Base-by-base conservation (phyloP, 495 filamentous ascomycete species). In the Xylaria flabelliformis region DNA sequence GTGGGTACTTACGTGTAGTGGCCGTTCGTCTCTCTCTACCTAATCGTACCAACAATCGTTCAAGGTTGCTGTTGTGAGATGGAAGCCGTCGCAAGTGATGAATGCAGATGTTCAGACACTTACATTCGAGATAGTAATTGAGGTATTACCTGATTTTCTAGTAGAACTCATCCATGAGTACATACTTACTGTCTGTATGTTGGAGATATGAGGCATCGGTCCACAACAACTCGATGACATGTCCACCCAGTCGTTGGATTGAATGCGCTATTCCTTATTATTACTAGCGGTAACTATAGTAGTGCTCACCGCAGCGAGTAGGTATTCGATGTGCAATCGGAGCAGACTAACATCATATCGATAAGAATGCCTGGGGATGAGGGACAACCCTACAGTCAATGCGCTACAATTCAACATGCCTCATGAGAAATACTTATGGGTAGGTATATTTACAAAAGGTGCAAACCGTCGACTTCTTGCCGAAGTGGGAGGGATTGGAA, bases 291-390 rank as follows among this genome's bases (percentile, higher is more conserved):
- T 58, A 58, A 29, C 41, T 32, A 64, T 51, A 17, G 48, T 41
- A 32, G 36, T 53, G 62, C 39, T 64, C 39, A 63, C 39, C 59
- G 39, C 39, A 42, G n/a, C 3, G 36, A 63, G 59, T n/a, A n/a
- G n/a, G n/a, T 41, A 12, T 17, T 24, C 55, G 7, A 59, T 29
- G 3, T 56, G 55, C 17, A 59, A 59, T 13, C 8, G 55, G 55
- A 15, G 55, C 8, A 39, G 19, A 39, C 58, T 21, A 41, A 13
- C 58, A 39, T 61, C n/a, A 61, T 61, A 34, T 17, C 58, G 58
- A 61, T 21, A 36, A 8, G 32, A 61, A 39, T 39, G 32, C 10
- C 1, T 21, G 39, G 19, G 17, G 9, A 5, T n/a, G 1, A 17
- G 3, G n/a, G 10, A 55, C 6, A 39, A 2, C 26, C 4, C 21